Base-by-base conservation (phyloP, 371 early-diverging fungal genomes). In the Mortierella sp. region DNA sequence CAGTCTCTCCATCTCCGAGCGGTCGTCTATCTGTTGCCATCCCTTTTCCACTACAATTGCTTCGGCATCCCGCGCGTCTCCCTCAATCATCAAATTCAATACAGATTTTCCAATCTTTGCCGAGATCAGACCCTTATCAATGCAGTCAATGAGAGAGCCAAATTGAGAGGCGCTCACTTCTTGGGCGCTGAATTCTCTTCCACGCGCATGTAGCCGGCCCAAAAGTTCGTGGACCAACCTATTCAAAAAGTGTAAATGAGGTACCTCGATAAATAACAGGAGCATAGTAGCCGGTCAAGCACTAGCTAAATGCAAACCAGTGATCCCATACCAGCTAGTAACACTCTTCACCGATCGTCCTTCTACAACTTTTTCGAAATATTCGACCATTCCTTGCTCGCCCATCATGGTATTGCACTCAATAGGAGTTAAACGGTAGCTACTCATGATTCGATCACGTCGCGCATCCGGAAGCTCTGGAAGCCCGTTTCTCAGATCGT, bases 211-310 rank as follows among this genome's bases (percentile, higher is more conserved):
- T n/a, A 96, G 76, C 67, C 87, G 84, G 0, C 96, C 95, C 64
- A 93, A 89, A 4, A 96, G 75, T 45, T 95, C 95, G 47, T 91
- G 90, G 4, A 92, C 85, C 37, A 92, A 89, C 95, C 96, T 93
- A 59, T 12, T 37, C 37, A 37, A 37, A 37, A 37, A 37, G 37
- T 9, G 37, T 37, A 5, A 37, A 43, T 53, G 53, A n/a, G n/a
- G n/a, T n/a, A n/a, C n/a, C n/a, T n/a, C n/a, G n/a, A n/a, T 52
- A 61, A 48, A 0, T 30, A 60, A 53, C 43, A 45, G 26, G 5
- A 9, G 14, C 1, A 48, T 18, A 16, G 9, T 52, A 47, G 46
- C 4, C 23, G 5, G 28, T 23, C 23, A 15, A 28, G 43, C 37
- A n/a, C 4, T 29, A 11, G 9, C 16, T n/a, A 37, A 15, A 64